phyloP scores from a whole-genome alignment of 2,329 filamentous ascomycete species.

The Pseudogymnoascus pannorum region DNA sequence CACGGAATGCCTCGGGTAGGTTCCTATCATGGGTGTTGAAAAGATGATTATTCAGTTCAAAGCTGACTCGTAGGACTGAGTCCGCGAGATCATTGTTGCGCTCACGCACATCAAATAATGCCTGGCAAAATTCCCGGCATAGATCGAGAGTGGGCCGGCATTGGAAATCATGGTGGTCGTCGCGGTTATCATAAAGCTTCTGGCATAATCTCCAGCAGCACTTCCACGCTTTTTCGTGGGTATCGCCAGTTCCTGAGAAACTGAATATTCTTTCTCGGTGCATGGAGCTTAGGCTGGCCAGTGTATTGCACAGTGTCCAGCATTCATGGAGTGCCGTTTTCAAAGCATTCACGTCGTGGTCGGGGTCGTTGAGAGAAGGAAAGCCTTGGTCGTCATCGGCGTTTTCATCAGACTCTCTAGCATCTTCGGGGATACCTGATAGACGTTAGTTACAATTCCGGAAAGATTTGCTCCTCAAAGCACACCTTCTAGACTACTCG shows the following conservation, averaged over 20 bases:
- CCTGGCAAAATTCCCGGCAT: slow-evolving; percentile 86
- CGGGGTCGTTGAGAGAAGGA: slow-evolving; percentile 28
- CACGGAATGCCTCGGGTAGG: slow-evolving; percentile 78
- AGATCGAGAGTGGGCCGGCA: slow-evolving; percentile 73
- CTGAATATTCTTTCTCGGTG: slow-evolving; percentile 75
- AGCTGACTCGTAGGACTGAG: slow-evolving; percentile 83
- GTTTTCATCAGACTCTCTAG: slow-evolving; percentile 43
- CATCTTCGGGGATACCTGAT: slow-evolving; percentile 31
- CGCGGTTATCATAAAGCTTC: slow-evolving; percentile 73
- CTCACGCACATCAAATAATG: slow-evolving; percentile 77
- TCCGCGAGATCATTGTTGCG: slow-evolving; percentile 73
- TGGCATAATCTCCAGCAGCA: slow-evolving; percentile 92
- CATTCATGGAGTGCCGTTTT: slow-evolving; percentile 75
- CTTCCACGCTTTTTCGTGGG: slow-evolving; percentile 85
- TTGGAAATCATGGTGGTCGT: slow-evolving; percentile 61
- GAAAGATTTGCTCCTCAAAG: slow-evolving; percentile 14
- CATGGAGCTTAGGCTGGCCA: slow-evolving; percentile 76
- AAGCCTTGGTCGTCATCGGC: slow-evolving; percentile 38
- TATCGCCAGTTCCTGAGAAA: slow-evolving; percentile 61
- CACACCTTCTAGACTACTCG: slow-evolving; percentile 72
- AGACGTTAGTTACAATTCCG: slow-evolving; percentile 22
- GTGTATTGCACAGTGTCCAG: slow-evolving; percentile 88
- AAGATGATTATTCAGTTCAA: slow-evolving; percentile 90
- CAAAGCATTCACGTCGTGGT: slow-evolving; percentile 60
- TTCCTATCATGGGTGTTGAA: slow-evolving; percentile 85